Percentiles rank a stretch among this genome's conserved stretches.
These are phyloP conservation scores for Margaritispora aquatica DNA, from an alignment of 495 filamentous ascomycete genomes.

Conservation along the genomic window DNA sequence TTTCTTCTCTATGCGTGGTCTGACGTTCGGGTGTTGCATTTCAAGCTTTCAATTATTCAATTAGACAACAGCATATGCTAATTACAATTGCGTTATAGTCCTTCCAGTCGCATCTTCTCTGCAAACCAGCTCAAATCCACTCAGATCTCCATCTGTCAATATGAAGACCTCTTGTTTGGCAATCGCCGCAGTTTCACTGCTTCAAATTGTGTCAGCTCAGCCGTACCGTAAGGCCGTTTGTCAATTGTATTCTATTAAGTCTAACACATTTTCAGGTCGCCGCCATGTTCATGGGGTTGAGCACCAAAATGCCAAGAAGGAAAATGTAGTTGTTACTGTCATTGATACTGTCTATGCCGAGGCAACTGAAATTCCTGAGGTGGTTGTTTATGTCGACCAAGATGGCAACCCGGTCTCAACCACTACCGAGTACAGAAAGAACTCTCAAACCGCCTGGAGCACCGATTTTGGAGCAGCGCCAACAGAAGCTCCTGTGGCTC, in stretches of 20 bases:
- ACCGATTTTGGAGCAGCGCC: background rate
- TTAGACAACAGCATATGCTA: background rate
- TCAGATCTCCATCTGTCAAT: slow-evolving; percentile 8
- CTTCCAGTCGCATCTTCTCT: background rate
- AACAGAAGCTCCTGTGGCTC: background rate
- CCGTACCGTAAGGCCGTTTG: slow-evolving; percentile 26
- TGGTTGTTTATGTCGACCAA: slow-evolving; percentile 61
- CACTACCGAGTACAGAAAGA: background rate
- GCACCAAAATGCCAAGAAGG: slow-evolving; percentile 22
- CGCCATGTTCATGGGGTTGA: slow-evolving; percentile 18
- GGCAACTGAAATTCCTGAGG: slow-evolving; percentile 30
- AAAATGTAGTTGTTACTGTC: slow-evolving; percentile 25
- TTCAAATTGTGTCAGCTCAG: slow-evolving; percentile 34
- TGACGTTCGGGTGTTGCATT: too few relatives aligned
- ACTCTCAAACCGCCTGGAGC: background rate
- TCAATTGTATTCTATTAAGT: background rate
- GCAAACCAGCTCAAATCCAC: background rate
- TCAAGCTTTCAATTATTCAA: too few relatives aligned
- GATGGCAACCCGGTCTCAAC: slow-evolving; percentile 47
- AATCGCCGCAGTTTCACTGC: slow-evolving; percentile 24
- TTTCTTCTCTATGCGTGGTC: background rate
- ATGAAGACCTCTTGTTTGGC: slow-evolving; percentile 35
- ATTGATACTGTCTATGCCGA: slow-evolving; percentile 32
- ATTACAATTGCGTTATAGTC: background rate
- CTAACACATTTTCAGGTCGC: slow-evolving; percentile 12